Evolutionary conservation across 1,284 basidiomycete genomes (phyloP).

Genomic region (Pseudozyma flocculosa): DNA sequence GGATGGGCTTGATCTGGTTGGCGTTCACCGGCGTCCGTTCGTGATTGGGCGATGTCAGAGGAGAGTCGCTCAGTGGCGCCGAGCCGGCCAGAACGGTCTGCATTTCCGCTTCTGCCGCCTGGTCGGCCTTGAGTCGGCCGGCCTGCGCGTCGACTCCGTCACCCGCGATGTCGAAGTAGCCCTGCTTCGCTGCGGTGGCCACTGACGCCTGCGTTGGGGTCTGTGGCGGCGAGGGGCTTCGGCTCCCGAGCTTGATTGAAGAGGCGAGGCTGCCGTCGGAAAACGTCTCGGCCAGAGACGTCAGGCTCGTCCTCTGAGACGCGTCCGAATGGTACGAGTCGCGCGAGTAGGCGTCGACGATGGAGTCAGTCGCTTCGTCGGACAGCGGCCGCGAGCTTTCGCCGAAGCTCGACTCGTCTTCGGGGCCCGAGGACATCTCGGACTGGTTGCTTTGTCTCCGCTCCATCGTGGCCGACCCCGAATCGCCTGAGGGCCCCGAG

Average conservation of each 20-base stretch:
- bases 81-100: no score
- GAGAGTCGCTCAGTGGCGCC: slow-evolving; percentile 5
- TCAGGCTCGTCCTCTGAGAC: slow-evolving; percentile 44
- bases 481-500: no score
- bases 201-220: slow-evolving; percentile 38
- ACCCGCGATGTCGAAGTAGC: slow-evolving; percentile 17
- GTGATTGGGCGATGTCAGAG: slow-evolving; percentile 7
- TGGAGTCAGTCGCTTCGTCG: slow-evolving; percentile 44
- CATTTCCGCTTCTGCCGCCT: no score
- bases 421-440: slow-evolving; percentile 29
- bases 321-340: slow-evolving; percentile 46
- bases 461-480: slow-evolving; percentile 25
- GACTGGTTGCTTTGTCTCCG: slow-evolving; percentile 38
- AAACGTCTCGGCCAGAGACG: slow-evolving; percentile 27
- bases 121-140: no score
- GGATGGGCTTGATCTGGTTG: slow-evolving; percentile 32
- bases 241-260: neutral
- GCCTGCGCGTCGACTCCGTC: no score
- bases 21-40: slow-evolving; percentile 3
- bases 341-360: slow-evolving; percentile 44
- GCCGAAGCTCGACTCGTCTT: slow-evolving; percentile 27
- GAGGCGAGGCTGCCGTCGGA: slow-evolving; percentile 9
- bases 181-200: neutral
- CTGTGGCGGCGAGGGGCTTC: slow-evolving; percentile 19
- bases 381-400: slow-evolving; percentile 32